Base-by-base conservation (phyloP, 2,329 filamentous ascomycete genomes). In the Aureobasidium vineae region DNA sequence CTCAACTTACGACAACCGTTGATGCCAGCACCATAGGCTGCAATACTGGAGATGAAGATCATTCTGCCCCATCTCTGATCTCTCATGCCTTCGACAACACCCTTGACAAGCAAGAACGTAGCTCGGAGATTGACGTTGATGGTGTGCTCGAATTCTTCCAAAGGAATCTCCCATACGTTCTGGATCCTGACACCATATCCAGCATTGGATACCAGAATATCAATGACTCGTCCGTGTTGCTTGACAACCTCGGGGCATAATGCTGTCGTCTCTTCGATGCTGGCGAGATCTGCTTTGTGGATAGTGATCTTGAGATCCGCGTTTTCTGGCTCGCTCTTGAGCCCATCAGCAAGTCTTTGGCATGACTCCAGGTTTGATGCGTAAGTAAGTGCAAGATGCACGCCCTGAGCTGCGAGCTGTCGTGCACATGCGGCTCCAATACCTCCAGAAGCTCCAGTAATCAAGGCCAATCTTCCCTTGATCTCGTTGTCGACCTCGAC, bases 121-220 rank as follows among this genome's bases (percentile, higher is more conserved):
- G 87, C 84, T 41, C 85, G 80, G 49, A 88, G 77, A 72, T 89
- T 90, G 66, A 89, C 81, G 66, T 81, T 83, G 54, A 88, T 77
- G 5, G 84, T 88, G 71, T 84, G 78, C 72, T 89, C 86, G 72
- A 87, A 89, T 73, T 89, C 86, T 63, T 86, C 85, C 28, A 88
- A 74, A 7, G 82, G 79, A 68, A 89, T 88, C 67, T 88, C 86
- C 72, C 81, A 79, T 56, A 86, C 74, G 65, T 78, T 74, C n/a
- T 69, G 70, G 56, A 87, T 83, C n/a, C 86, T 80, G 72, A 86
- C 86, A 47, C 87, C 87, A 69, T 88, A 82, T 0, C 88, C 87
- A 2, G 88, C 88, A 72, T 90, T 90, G 15, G 84, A 84, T 28
- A 90, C 76, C 2, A 90, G 78, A 31, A 90, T 88, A 71, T 89